Percentiles rank a stretch among this genome's conserved stretches.
These are phyloP conservation scores for Ichthyophthirius multifiliis DNA, from an alignment of 169 alveolate genomes.

Conservation along the genomic window DNA sequence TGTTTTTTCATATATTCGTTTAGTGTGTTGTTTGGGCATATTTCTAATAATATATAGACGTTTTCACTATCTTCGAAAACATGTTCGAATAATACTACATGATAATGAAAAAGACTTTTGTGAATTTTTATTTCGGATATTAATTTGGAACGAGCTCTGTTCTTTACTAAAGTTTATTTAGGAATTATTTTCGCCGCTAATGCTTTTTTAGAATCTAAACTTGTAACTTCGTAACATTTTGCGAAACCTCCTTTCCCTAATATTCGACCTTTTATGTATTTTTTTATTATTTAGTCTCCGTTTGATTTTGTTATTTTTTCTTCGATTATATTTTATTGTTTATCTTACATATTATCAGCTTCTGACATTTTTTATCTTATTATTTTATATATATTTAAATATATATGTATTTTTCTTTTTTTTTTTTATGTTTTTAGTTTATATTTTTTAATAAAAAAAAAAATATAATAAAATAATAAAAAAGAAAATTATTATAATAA, in stretches of 20 bases:
- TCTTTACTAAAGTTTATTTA: constrained; percentile 48
- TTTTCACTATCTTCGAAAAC: constrained; percentile 84
- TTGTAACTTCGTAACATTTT: constrained; percentile 68
- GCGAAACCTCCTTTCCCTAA: constrained; percentile 90
- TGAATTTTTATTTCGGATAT: constrained; percentile 86
- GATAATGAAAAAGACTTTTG: constrained; percentile 64
- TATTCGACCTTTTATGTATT: constrained; percentile 59
- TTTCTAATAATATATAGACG: constrained; percentile 79
- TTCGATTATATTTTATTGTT: constrained; percentile 38
- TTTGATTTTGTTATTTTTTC: constrained; percentile 55
- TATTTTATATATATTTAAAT: too few species aligned
- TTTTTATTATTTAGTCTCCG: constrained; percentile 55
- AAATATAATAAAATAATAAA: too few species aligned
- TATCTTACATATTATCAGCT: too few species aligned
- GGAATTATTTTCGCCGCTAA: constrained; percentile 82
- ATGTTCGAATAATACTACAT: constrained; percentile 82
- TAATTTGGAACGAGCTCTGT: constrained; percentile 79
- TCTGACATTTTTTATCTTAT: too few species aligned
- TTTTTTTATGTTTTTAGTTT: neutral
- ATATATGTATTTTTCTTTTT: neutral
- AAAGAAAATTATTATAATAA: too few species aligned
- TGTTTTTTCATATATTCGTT: constrained; percentile 74
- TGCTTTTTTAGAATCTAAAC: constrained; percentile 51
- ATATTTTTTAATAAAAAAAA: too few species aligned
- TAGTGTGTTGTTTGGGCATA: constrained; percentile 77